Evolutionary conservation across 73 alveolate genomes (phyloP).

Genomic region (Uronychia setigera): DNA sequence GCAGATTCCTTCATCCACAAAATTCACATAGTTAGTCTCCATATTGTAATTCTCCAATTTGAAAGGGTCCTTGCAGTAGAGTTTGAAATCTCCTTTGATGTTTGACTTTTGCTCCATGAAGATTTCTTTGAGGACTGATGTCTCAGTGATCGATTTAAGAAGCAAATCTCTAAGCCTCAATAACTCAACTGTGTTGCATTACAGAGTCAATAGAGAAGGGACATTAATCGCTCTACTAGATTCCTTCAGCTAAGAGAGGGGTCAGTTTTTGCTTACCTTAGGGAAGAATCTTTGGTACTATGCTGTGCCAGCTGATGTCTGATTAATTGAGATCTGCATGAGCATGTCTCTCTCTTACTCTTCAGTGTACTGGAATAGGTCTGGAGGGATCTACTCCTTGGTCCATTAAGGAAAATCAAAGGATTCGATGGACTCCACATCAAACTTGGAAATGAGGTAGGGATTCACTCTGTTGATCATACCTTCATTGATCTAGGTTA

Average conservation of each 20-base stretch:
- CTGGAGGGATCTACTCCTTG: conserved; percentile 6
- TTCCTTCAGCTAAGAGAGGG: conserved; percentile 54
- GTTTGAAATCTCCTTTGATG: background rate
- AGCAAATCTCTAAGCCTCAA: conserved; percentile 50
- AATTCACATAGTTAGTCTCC: conserved; percentile 40
- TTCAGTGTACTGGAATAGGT: background rate
- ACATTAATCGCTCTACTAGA: conserved; percentile 39
- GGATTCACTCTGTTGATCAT: conserved; percentile 31
- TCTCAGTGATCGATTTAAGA: conserved; percentile 39
- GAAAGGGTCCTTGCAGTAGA: background rate
- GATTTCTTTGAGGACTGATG: conserved; percentile 36
- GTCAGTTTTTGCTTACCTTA: too few species aligned
- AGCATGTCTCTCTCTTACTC: conserved; percentile 39
- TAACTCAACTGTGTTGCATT: conserved; percentile 59
- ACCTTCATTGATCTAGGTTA: background rate
- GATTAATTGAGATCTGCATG: conserved; percentile 11
- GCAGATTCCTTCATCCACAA: conserved; percentile 72
- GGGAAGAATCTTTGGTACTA: conserved; percentile 40
- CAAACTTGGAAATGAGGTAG: conserved; percentile 44
- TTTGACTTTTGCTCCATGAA: conserved; percentile 38
- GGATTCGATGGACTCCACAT: conserved; percentile 42
- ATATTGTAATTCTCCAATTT: conserved; percentile 27
- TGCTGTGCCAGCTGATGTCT: conserved; percentile 14
- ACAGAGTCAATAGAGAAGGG: conserved; percentile 42
- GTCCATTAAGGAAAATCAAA: conserved; percentile 36